Base-by-base conservation (phyloP, 306 rosid species). In the Malus sieversii region DNA sequence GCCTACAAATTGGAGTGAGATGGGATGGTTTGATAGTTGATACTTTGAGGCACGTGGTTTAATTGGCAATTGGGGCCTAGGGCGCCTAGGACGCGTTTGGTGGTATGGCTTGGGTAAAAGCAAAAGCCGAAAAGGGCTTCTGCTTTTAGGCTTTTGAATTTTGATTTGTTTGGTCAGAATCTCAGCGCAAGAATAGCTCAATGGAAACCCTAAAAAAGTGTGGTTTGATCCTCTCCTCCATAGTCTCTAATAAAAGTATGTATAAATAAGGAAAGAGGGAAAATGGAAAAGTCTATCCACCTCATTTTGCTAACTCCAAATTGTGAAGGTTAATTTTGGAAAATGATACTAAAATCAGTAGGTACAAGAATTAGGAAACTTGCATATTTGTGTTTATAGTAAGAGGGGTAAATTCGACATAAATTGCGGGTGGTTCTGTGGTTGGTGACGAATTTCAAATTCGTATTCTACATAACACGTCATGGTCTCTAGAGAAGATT, bases 31-130 rank as follows among this genome's bases (percentile, higher is more conserved):
- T n/a, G 33, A 30, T 30, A 30, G 16, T 57, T n/a, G 33, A 30
- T 30, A 30, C 0, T 30, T 30, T 30, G 33, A 32, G 52, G 52
- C 70, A 70, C 84, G 65, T 65, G 77, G 29, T 29, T 33, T 71
- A 10, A 9, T 38, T 45, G 3, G 9, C 29, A 46, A 27, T 70
- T 30, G 9, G 20, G 5, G 6, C 3, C 4, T 13, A 6, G 60
- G 79, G 2, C 72, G 6, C 3, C 4, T 13, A 6, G 60, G 79
- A 3, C 75, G 20, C 52, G 83, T 80, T 80, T 80, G 83, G 16
- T 38, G 27, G 42, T 14, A 0, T 68, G 27, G 53, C 42, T 32
- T 6, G 64, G 3, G 6, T 12, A 7, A 71, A 4, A 62, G 38
- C 67, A 62, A 71, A 53, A 20, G 30, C 27, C 32, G 7, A 57